Evolutionary conservation across 371 early-diverging fungal species (phyloP), one percentile per base, ranked within the genome.

Genomic region (Phascolomyces articulosus): DNA sequence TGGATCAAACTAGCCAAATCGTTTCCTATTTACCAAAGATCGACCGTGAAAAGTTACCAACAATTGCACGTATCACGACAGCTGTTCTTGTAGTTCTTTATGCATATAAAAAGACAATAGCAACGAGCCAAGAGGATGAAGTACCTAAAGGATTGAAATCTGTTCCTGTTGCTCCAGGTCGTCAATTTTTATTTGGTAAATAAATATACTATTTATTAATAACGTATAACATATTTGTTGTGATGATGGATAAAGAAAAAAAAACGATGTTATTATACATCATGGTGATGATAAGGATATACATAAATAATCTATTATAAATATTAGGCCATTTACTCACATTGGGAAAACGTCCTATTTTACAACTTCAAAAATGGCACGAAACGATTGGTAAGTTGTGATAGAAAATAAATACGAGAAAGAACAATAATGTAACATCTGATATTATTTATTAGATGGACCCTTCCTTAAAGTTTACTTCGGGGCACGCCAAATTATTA

Each of bases 401-500:
- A n/a, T n/a, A 3, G 4, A n/a, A 41, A 41, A 15, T 31, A 44
- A 18, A n/a, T 16, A 16, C 64, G 4, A 44, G 44, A 34, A 34
- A 11, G 9, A 34, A 34, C 2, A 34, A 34, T 7, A 13, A 6
- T 13, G 4, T 13, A 44, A 13, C 44, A 44, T 34, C 0, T 18
- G 6, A 44, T 44, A n/a, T n/a, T n/a, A n/a, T n/a, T n/a, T n/a
- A n/a, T n/a, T n/a, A 44, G 44, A 44, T 8, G 61, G 57, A 26
- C 71, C 71, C 4, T 49, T 71, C 21, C 31, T 64, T 31, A 54
- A 34, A 20, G 26, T 71, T 11, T 4, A 62, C 16, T 58, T 71
- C 59, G 71, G 71, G 27, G 64, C 55, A n/a, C 58, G 57, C 20
- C 29, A 28, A 20, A 60, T 55, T 48, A 61, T 71, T 28, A 26